Evolutionary conservation across 768 basidiomycete species (phyloP).

Genomic region (Mycena sanguinolenta): DNA sequence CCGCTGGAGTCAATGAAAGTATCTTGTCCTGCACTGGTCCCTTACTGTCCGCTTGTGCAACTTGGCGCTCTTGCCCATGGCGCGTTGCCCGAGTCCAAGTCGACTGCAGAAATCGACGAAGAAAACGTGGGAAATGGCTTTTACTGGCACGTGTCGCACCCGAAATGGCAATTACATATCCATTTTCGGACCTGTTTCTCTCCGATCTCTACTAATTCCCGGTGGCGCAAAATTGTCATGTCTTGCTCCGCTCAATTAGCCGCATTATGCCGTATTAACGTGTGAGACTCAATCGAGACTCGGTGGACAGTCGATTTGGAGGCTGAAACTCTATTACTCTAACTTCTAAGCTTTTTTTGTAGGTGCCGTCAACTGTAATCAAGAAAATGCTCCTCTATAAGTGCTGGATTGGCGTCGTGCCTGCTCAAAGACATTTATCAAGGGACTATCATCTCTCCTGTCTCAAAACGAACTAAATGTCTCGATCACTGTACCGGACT

Average conservation of each 20-base stretch:
- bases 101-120: not conserved
- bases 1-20: not conserved
- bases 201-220: no score
- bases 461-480: conserved; percentile 12
- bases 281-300: not conserved
- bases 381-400: not conserved
- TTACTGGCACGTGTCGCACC: conserved; percentile 3
- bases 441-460: conserved; percentile 8
- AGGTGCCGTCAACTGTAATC: no score
- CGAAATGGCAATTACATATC: conserved; percentile 15
- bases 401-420: no score
- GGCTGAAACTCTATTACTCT: no score
- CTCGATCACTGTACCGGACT: not conserved
- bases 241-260: not conserved
- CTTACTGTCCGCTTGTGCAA: conserved; percentile 72
- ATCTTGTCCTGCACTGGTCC: conserved; percentile 2
- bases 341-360: no score
- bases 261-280: not conserved
- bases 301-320: no score
- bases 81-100: conserved; percentile 44
- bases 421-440: not conserved
- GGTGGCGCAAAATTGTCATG: not conserved
- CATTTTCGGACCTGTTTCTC: not conserved
- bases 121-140: not conserved
- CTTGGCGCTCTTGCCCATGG: conserved; percentile 78